Evolutionary conservation across 2,329 filamentous ascomycete species (phyloP).

Genomic region (Orbilia ellipsospora): DNA sequence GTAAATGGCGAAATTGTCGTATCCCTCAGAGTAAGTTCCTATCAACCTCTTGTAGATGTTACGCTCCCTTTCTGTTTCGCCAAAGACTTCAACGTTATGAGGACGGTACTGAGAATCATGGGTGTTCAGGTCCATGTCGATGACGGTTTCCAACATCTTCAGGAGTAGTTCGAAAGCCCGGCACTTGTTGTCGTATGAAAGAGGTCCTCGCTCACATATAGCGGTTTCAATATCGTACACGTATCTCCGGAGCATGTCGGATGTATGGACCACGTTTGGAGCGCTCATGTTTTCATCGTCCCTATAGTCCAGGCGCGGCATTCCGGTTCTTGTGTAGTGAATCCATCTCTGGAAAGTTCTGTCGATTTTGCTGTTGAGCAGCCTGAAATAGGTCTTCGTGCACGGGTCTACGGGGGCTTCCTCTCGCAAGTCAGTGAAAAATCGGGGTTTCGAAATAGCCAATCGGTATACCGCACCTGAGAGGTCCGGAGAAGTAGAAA

Average conservation of each 20-base stretch:
- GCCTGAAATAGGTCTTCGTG: constrained; percentile 35
- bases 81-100: constrained; percentile 7
- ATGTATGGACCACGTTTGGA: constrained; percentile 40
- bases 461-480: constrained; percentile 54
- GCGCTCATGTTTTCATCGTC: constrained; percentile 29
- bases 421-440: constrained; percentile 52
- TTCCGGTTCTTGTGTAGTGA: constrained; percentile 43
- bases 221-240: constrained; percentile 40
- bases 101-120: constrained; percentile 19
- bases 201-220: constrained; percentile 6
- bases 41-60: constrained; percentile 46
- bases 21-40: constrained; percentile 15
- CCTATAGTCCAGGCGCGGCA: constrained; percentile 25
- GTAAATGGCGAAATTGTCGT: constrained; percentile 30
- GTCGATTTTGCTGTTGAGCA: constrained; percentile 22
- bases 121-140: constrained; percentile 27
- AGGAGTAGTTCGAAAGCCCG: constrained; percentile 32
- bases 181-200: constrained; percentile 20
- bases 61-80: constrained; percentile 20
- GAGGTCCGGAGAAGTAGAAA: constrained; percentile 29
- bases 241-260: constrained; percentile 19
- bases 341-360: constrained; percentile 45
- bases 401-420: constrained; percentile 46
- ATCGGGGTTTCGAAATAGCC: constrained; percentile 44
- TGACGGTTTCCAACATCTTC: constrained; percentile 32